Evolutionary conservation across 2,329 filamentous ascomycete genomes (phyloP).

Genomic region (Cyanodermella asteris): DNA sequence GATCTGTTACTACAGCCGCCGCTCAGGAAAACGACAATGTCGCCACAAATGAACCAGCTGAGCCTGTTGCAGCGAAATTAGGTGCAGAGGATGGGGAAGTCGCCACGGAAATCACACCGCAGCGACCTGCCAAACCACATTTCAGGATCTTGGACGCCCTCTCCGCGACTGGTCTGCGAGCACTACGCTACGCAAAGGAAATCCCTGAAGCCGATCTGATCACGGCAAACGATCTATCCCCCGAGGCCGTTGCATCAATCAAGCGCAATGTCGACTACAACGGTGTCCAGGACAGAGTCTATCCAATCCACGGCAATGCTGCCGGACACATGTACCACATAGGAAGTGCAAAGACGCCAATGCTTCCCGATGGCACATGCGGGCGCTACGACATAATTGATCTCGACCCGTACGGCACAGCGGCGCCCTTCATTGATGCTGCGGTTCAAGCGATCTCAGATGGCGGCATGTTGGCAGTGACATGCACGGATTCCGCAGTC

Average conservation of each 20-base stretch:
- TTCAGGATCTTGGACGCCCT: slow-evolving; percentile 89
- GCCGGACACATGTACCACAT: slow-evolving; percentile 74
- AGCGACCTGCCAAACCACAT: slow-evolving; percentile 14
- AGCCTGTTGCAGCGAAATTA: background rate
- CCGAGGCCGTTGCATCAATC: slow-evolving; percentile 58
- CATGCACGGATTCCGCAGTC: slow-evolving; percentile 87
- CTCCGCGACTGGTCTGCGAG: slow-evolving; percentile 79
- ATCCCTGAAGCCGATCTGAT: slow-evolving; percentile 64
- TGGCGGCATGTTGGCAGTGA: slow-evolving; percentile 79
- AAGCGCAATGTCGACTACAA: slow-evolving; percentile 72
- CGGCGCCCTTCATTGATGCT: slow-evolving; percentile 76
- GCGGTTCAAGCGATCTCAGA: slow-evolving; percentile 73
- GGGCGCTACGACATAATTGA: slow-evolving; percentile 82
- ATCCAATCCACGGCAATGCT: slow-evolving; percentile 58
- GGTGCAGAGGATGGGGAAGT: background rate
- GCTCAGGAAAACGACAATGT: background rate
- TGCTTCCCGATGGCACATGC: slow-evolving; percentile 14
- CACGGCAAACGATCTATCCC: slow-evolving; percentile 75
- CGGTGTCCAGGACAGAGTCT: slow-evolving; percentile 46
- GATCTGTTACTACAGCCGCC: background rate
- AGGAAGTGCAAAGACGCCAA: slow-evolving; percentile 22
- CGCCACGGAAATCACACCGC: slow-evolving; percentile 1
- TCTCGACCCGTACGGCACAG: slow-evolving; percentile 86
- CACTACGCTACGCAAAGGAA: slow-evolving; percentile 77
- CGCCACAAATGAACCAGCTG: background rate